Base-by-base conservation (phyloP, 2,329 filamentous ascomycete species). In the Beauveria australis region DNA sequence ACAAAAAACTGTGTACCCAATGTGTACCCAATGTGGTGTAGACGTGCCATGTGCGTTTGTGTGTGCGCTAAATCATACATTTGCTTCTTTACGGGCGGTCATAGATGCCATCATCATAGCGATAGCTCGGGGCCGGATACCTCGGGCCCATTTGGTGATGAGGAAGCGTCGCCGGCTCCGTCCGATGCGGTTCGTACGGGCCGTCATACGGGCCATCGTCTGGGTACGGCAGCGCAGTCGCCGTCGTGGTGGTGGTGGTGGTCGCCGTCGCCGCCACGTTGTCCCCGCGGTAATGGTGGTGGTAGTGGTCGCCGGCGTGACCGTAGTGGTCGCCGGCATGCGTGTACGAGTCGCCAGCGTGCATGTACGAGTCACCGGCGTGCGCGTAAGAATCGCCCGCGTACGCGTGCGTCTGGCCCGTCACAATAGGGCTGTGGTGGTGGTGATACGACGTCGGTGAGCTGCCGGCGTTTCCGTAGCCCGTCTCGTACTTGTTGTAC, bases 21-120 rank as follows among this genome's bases (percentile, higher is more conserved):
- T 52, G 49, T 52, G 30, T 52, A 52, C 49, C 49, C 30, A 52
- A 16, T 22, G n/a, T 18, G 5, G 37, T 51, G 26, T 51, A n/a
- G 7, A 26, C n/a, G 19, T 43, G 33, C 8, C 8, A n/a, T 40
- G 51, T 41, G 33, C 19, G 33, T 43, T 24, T 41, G n/a, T 40
- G 30, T 33, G 30, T 33, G 30, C 26, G 18, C 8, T n/a, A 37
- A 18, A 22, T 47, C 47, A 33, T 56, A 16, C 10, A n/a, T 14
- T 16, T 53, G 19, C 16, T 28, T 28, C 28, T 12, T 64, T 53
- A 72, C 6, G 54, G 43, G 8, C 68, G 68, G 5, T 72, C 65
- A 53, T 76, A 76, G 16, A 74, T 67, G 26, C 75, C 74, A 54
- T 77, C 75, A 3, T 68, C 68, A 57, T 77, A 76, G 10, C 65